phyloP scores from a whole-genome alignment of 2,329 filamentous ascomycete genomes.

The Colletotrichum magnum region DNA sequence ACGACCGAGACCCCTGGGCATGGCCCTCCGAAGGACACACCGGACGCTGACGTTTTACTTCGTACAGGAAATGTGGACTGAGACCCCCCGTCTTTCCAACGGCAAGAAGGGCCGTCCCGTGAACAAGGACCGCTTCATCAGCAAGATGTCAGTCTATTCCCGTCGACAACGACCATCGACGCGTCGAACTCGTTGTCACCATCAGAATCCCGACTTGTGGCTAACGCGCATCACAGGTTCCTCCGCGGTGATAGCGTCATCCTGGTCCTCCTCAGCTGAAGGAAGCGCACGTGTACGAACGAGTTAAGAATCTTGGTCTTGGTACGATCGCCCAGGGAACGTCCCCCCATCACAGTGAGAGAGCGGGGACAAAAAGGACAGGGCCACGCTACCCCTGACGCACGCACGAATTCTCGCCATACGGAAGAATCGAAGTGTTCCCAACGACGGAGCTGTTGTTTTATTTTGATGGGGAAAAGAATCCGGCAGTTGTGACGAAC shows the following conservation, averaged over 20 bases:
- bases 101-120: slow-evolving; percentile 92
- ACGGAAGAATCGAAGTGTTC: slow-evolving; percentile 2
- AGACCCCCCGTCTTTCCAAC: slow-evolving; percentile 84
- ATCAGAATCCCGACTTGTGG: neutral
- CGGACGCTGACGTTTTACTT: slow-evolving; percentile 13
- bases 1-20: neutral
- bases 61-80: slow-evolving; percentile 93
- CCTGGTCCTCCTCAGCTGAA: slow-evolving; percentile 83
- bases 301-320: slow-evolving; percentile 30
- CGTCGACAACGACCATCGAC: slow-evolving; percentile 8
- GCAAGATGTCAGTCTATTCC: slow-evolving; percentile 84
- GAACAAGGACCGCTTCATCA: slow-evolving; percentile 98
- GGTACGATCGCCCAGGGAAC: slow-evolving; percentile 17
- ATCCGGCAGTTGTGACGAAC: slow-evolving; percentile 6
- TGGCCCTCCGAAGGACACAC: neutral
- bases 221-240: slow-evolving; percentile 70
- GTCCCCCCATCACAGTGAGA: slow-evolving; percentile 1
- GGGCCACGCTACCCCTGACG: slow-evolving; percentile 5
- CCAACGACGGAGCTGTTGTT: slow-evolving; percentile 2
- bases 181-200: neutral
- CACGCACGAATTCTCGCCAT: neutral
- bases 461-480: neutral
- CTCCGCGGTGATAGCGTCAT: slow-evolving; percentile 90
- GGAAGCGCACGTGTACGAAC: slow-evolving; percentile 13
- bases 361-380: neutral